Evolutionary conservation across 345 rosid species (phyloP).

Genomic region (Populus pruinosa): DNA sequence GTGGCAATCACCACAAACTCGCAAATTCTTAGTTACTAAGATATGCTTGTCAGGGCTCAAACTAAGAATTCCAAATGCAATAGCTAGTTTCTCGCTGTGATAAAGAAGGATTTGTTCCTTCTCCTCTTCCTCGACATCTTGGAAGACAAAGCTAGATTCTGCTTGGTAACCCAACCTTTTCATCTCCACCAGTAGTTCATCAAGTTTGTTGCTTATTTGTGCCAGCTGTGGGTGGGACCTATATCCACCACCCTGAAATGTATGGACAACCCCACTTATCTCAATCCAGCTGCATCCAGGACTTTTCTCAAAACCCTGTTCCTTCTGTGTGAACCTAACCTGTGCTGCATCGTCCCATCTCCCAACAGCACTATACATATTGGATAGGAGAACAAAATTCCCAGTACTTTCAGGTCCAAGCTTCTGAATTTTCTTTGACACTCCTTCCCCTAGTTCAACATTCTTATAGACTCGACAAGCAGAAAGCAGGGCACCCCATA

Average conservation of each 20-base stretch:
- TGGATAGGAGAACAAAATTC: constrained; percentile 52
- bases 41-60: constrained; percentile 13
- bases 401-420: constrained; percentile 45
- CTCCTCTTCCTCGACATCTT: constrained; percentile 37
- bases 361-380: constrained; percentile 45
- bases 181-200: constrained; percentile 28
- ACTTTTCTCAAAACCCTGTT: constrained; percentile 37
- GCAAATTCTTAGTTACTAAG: constrained; percentile 21
- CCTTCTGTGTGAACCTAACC: constrained; percentile 36
- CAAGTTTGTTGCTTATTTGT: constrained; percentile 24
- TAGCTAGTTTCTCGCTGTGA: constrained; percentile 35
- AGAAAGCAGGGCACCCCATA: constrained; percentile 56
- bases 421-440: constrained; percentile 40
- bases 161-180: constrained; percentile 26
- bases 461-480: constrained; percentile 56
- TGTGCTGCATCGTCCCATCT: constrained; percentile 56
- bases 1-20: constrained; percentile 24
- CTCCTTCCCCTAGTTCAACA: constrained; percentile 51
- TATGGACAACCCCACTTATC: constrained; percentile 29
- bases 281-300: constrained; percentile 56
- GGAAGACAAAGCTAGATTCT: constrained; percentile 28
- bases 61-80: constrained; percentile 30
- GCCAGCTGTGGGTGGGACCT: constrained; percentile 29
- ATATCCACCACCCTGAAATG: constrained; percentile 41
- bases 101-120: constrained; percentile 28